Percentiles rank a stretch among this genome's conserved stretches.
phyloP scores from a whole-genome alignment of 257 asterid species.

The Ajuga chamaepitys region DNA sequence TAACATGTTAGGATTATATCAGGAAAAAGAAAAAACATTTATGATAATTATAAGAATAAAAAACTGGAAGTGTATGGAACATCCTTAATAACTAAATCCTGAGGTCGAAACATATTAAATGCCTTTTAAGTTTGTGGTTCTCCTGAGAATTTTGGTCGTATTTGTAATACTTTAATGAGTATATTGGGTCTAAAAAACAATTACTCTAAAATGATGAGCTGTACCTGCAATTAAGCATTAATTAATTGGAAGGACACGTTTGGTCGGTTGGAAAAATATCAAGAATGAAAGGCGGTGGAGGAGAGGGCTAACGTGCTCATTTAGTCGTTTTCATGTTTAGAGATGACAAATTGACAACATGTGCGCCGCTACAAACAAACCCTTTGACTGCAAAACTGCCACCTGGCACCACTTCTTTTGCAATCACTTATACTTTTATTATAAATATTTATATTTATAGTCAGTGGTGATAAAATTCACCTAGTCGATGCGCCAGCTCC shows the following conservation, averaged over 20 bases:
- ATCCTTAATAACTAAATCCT: too few species aligned
- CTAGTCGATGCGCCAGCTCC: too few species aligned
- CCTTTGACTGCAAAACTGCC: neutral
- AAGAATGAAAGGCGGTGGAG: slow-evolving; percentile 15
- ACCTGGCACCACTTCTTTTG: neutral
- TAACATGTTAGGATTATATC: too few species aligned
- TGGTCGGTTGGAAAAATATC: slow-evolving; percentile 4
- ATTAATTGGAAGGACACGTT: neutral
- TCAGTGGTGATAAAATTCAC: too few species aligned
- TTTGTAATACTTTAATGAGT: too few species aligned
- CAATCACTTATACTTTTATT: neutral
- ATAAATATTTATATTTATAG: too few species aligned
- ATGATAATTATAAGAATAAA: too few species aligned
- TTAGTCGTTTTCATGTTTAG: neutral
- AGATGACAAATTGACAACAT: neutral
- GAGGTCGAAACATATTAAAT: too few species aligned
- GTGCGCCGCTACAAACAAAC: neutral
- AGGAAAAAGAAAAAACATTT: too few species aligned
- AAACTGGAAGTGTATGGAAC: too few species aligned
- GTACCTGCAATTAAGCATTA: neutral
- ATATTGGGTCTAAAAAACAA: neutral
- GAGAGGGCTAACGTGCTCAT: neutral
- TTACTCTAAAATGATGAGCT: neutral
- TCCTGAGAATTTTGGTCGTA: too few species aligned
- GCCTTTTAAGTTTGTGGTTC: too few species aligned